Conservation (phyloP, 805 yeast genomes). For the Starmerella cellae region DNA sequence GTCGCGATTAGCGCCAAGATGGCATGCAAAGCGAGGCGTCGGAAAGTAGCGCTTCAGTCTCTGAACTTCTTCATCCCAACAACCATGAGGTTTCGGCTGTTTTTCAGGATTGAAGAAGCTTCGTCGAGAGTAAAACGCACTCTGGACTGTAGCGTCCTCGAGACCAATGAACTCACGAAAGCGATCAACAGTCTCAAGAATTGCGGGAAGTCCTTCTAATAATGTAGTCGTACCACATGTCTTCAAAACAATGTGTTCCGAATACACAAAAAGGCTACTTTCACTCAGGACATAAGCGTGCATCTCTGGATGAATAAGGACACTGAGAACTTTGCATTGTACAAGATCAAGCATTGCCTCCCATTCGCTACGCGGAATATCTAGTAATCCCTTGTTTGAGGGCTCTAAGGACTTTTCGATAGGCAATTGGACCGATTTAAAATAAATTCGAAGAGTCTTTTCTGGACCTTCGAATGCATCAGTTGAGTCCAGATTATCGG, state of each 20-base stretch:
- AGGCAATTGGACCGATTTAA: conserved; percentile 33
- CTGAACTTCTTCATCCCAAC: conserved; percentile 71
- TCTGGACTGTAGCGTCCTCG: conserved; percentile 19
- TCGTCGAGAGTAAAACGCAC: conserved; percentile 79
- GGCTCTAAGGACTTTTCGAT: conserved; percentile 21
- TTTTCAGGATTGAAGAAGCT: conserved; percentile 83
- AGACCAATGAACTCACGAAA: conserved; percentile 16
- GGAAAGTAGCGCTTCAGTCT: conserved; percentile 54
- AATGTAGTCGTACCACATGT: conserved; percentile 97
- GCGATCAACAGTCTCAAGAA: conserved; percentile 40
- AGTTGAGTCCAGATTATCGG: conserved; percentile 70
- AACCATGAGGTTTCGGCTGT: conserved; percentile 67
- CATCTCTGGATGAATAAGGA: conserved; percentile 45
- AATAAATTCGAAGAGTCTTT: conserved; percentile 82
- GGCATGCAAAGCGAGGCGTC: conserved; percentile 42
- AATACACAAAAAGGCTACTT: conserved; percentile 77
- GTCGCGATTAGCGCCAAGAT: conserved; percentile 66
- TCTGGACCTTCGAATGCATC: conserved; percentile 97
- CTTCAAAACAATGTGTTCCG: conserved; percentile 72
- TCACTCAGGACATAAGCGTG: conserved; percentile 83
- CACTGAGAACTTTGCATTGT: conserved; percentile 77
- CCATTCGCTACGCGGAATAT: conserved; percentile 56
- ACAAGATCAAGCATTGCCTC: conserved; percentile 63
- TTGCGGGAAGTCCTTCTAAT: conserved; percentile 53
- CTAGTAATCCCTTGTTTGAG: conserved; percentile 35